Evolutionary conservation across 2,329 filamentous ascomycete genomes (phyloP).

Genomic region (Aspergillus phoenicis): DNA sequence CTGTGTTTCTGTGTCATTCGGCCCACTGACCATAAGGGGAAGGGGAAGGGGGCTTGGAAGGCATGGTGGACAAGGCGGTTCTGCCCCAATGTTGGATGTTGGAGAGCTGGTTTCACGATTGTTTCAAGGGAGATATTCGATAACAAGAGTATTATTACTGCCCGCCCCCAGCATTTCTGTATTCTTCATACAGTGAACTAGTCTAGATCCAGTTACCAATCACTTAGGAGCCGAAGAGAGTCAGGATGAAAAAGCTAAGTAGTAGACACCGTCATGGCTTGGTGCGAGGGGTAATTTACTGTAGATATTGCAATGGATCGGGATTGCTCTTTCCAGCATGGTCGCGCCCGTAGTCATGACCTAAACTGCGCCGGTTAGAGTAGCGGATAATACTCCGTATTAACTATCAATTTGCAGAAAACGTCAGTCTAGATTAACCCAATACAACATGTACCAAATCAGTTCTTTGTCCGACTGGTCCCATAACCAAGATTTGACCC

Average conservation of each 20-base stretch:
- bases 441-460: not conserved
- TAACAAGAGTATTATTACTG: not conserved
- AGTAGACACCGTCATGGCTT: not conserved
- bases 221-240: not conserved
- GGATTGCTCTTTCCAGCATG: not conserved
- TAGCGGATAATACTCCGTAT: not conserved
- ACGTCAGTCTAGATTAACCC: not conserved
- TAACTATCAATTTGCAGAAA: not conserved
- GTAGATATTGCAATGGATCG: too few relatives aligned
- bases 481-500: not conserved
- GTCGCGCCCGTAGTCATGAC: not conserved
- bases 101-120: conserved; percentile 3
- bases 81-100: not conserved
- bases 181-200: too few relatives aligned
- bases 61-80: not conserved
- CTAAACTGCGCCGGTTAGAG: not conserved
- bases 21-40: not conserved
- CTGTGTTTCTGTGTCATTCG: not conserved
- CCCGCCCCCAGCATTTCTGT: not conserved
- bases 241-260: not conserved
- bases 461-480: not conserved
- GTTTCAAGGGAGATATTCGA: not conserved
- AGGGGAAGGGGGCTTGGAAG: not conserved
- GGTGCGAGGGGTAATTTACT: too few relatives aligned
- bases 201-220: too few relatives aligned